Base-by-base conservation (phyloP, 2,329 filamentous ascomycete genomes). In the Aureobasidium sp. region DNA sequence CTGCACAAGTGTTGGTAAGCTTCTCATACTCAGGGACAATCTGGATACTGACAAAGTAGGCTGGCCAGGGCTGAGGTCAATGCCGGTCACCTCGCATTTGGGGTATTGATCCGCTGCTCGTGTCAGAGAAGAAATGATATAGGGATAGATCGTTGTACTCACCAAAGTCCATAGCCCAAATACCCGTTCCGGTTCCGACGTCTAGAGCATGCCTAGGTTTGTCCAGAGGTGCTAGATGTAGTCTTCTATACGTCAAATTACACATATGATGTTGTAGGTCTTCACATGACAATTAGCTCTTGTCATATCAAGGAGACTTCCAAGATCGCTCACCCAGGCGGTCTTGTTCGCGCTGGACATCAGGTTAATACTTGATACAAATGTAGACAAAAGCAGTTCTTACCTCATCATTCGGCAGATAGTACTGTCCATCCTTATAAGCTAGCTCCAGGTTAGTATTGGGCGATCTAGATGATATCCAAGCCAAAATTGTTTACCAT, bases 101-200 rank as follows among this genome's bases (percentile, higher is more conserved):
- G 82, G 82, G 66, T 79, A 77, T 66, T 80, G 73, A 64, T 81
- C 77, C 25, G 81, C 81, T 77, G 63, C 6, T 42, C 13, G n/a
- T 38, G 47, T 58, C 27, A 65, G 42, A 43, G 8, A 48, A 18
- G n/a, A 36, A 20, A n/a, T 10, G 25, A 16, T 18, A 11, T 1
- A 8, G 47, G 7, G 0, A 62, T n/a, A 25, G 31, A 38, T 16
- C 15, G n/a, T 9, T 20, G 9, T 27, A 18, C 72, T 67, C 66
- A 78, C 79, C 81, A 69, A 84, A 82, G 47, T 85, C 81, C n/a
- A 88, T 82, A 3, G 87, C 87, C 88, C 88, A 90, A 48, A 87
- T 80, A 10, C 84, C 84, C 4, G 82, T 85, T 18, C 84, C 84
- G 0, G 84, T 87, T 4, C 84, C 85, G 23, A 86, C 73, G 71